Evolutionary conservation across 164 flowering plant species (phyloP).

Genomic region (Magnolia officinalis): DNA sequence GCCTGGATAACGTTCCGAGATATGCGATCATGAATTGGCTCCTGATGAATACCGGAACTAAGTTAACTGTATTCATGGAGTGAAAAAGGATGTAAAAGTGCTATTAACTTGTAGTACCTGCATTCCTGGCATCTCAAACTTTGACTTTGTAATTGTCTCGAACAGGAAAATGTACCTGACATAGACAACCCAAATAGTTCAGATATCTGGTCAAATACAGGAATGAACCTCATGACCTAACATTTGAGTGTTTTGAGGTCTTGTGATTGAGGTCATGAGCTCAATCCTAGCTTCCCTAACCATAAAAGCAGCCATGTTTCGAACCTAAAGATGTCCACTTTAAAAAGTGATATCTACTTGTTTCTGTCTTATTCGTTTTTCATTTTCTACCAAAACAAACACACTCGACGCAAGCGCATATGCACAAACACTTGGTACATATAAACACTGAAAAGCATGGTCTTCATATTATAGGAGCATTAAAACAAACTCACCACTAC

Average conservation of each 20-base stretch:
- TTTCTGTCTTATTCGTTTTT: too few species aligned
- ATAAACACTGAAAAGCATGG: not conserved
- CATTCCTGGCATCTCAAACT: conserved; percentile 50
- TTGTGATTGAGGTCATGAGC: too few species aligned
- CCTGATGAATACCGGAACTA: conserved; percentile 33
- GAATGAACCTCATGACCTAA: not conserved
- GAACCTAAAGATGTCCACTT: not conserved
- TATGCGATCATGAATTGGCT: conserved; percentile 73
- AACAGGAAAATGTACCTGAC: conserved; percentile 80
- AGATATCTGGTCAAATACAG: not conserved
- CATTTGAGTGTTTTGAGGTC: not conserved
- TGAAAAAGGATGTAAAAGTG: not conserved
- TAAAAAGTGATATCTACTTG: not conserved
- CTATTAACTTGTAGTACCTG: conserved; percentile 7
- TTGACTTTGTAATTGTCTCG: conserved; percentile 80
- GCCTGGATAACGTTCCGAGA: conserved; percentile 65
- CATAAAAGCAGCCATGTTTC: not conserved
- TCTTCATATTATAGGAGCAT: not conserved
- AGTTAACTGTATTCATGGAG: not conserved
- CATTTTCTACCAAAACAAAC: too few species aligned
- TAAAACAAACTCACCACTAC: not conserved
- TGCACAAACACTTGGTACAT: too few species aligned
- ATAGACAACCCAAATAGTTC: conserved; percentile 3
- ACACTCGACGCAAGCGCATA: too few species aligned
- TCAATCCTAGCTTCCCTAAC: too few species aligned